Conservation (phyloP, 208 protist species). For the Herpetomonas samuelpessoai region DNA sequence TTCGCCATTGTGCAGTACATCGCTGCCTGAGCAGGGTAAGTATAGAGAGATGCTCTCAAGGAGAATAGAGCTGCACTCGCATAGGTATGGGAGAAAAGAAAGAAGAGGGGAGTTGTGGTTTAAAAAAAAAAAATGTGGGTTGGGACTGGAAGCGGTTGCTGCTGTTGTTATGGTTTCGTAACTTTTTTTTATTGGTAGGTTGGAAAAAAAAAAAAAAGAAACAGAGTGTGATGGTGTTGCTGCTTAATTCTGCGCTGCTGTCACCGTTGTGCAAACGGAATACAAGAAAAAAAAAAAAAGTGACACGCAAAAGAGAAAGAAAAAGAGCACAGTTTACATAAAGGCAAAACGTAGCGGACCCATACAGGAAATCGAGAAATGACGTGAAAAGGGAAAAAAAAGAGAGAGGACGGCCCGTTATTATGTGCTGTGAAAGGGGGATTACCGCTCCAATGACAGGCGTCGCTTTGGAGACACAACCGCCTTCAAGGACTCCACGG, state of each 20-base stretch:
- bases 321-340: too few species aligned
- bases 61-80: neutral
- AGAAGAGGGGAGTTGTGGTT: neutral
- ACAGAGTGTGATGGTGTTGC: neutral
- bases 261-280: too few species aligned
- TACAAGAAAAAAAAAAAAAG: conserved; percentile 16
- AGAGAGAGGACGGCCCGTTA: too few species aligned
- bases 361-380: too few species aligned
- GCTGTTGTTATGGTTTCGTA: neutral
- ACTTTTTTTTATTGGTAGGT: neutral
- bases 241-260: too few species aligned
- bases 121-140: neutral
- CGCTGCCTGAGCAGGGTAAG: too few species aligned
- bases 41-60: neutral
- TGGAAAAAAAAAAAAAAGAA: neutral
- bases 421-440: too few species aligned
- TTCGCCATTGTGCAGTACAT: too few species aligned
- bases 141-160: neutral
- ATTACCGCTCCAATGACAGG: too few species aligned
- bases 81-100: neutral
- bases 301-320: conserved; percentile 6
- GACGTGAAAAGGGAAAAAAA: too few species aligned
- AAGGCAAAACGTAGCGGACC: too few species aligned
- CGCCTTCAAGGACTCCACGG: conserved; percentile 11
- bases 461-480: too few species aligned